Percentiles rank a stretch among this genome's conserved stretches.
Conservation (phyloP, 139 green algal genomes). For the Asterochloris erici region DNA sequence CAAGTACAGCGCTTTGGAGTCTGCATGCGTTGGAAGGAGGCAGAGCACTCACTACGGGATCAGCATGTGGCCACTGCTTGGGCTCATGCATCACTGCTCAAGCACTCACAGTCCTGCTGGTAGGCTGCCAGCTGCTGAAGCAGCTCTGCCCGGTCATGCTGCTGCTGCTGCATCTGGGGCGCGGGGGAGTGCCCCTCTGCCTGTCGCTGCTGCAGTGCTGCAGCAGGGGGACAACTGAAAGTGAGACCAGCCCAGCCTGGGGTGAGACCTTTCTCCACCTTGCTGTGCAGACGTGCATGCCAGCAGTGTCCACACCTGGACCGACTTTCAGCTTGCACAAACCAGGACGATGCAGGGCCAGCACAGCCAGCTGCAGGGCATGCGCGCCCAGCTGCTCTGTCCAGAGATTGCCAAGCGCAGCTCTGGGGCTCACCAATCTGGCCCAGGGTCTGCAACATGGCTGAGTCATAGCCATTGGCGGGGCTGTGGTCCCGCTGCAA, state of each 20-base stretch:
- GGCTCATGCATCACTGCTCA: background rate
- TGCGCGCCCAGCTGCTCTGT: no score
- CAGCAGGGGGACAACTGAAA: background rate
- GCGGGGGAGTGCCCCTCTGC: conserved; percentile 2
- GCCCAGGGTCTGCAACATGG: background rate
- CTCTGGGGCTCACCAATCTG: background rate
- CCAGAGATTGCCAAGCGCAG: no score
- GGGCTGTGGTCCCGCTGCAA: no score
- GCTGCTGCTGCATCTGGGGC: conserved; percentile 2
- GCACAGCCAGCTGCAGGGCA: no score
- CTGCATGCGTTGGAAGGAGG: no score
- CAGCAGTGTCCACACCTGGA: no score
- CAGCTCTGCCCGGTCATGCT: conserved; percentile 5
- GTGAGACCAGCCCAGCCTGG: background rate
- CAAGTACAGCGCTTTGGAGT: no score
- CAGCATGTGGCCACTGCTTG: background rate
- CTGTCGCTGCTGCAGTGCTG: conserved; percentile 17
- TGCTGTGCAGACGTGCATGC: no score
- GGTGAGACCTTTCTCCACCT: background rate
- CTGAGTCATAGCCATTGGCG: no score
- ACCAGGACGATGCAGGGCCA: no score
- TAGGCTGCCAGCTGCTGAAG: conserved; percentile 2
- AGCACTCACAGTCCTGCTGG: background rate
- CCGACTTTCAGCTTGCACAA: no score
- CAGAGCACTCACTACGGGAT: background rate